Evolutionary conservation across 106 monocot species (phyloP), one percentile per base, ranked within the genome.

Genomic region (Vanilla planifolia): DNA sequence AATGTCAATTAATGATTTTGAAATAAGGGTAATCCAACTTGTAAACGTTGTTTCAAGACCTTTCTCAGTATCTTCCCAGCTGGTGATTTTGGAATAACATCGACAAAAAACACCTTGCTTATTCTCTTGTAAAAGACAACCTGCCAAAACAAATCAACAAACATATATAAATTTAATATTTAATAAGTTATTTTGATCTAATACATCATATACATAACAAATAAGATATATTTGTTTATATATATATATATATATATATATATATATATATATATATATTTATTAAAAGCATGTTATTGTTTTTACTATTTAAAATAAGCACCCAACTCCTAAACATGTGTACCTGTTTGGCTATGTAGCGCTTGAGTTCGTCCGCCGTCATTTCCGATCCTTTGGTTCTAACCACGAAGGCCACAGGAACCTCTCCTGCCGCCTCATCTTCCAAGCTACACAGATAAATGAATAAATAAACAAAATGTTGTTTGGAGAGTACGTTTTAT

Each of bases 381-480:
- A 86, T 65, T 5, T 79, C 63, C 0, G 75, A 63, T 8, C 73
- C 85, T 13, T 70, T 60, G 0, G 67, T 48, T 44, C 63, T 48
- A 16, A 78, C 78, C 9, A 90, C 76, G 52, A 85, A 90, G 3
- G 89, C 85, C 15, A 90, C 85, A 0, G 89, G 89, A 15, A 85
- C 45, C 58, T 90, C 89, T 0, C 89, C 85, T 0, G 79, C 72
- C 9, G 55, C 8, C n/a, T 81, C 85, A 43, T 78, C 81, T 60
- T 81, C 75, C 75, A 81, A 70, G 20, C 89, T 90, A 70, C 14
- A 65, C 14, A 3, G 4, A 29, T 2, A 60, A 27, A 28, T 11
- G 15, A 43, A 0, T 5, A 21, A 66, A 37, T 43, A 13, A n/a
- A n/a, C n/a, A n/a, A 32, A 46, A 16, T 16, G 9, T 14, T 46